phyloP scores from a whole-genome alignment of 257 asterid species.

The Linaria vulgaris region DNA sequence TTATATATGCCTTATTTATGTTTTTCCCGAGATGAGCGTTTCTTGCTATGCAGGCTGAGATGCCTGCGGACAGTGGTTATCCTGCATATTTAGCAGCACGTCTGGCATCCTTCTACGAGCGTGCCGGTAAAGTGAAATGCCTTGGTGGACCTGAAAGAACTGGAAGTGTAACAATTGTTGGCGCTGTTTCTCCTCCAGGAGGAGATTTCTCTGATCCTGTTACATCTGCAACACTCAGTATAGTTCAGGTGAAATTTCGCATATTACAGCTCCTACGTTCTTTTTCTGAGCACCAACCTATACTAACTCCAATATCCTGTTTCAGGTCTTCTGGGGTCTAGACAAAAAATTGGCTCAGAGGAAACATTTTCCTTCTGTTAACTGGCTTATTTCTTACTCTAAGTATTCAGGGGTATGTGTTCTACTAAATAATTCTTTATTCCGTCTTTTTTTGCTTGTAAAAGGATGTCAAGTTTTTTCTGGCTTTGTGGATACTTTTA shows the following conservation, averaged over 20 bases:
- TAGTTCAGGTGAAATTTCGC: conserved; percentile 70
- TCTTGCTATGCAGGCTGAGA: conserved; percentile 75
- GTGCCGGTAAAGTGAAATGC: conserved; percentile 99
- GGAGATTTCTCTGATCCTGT: conserved; percentile 99
- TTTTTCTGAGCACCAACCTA: conserved; percentile 11
- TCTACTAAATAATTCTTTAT: neutral
- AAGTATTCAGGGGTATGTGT: conserved; percentile 84
- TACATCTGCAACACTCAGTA: conserved; percentile 98
- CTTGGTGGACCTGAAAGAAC: conserved; percentile 99
- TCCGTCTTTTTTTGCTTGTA: neutral
- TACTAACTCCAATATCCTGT: conserved; percentile 26
- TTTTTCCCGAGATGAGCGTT: neutral
- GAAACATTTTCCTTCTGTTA: conserved; percentile 97
- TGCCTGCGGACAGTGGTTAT: conserved; percentile 99
- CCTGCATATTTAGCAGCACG: conserved; percentile 99
- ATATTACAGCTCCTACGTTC: conserved; percentile 20
- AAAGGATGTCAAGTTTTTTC: neutral
- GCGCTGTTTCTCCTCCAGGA: conserved; percentile 99
- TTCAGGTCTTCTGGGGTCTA: conserved; percentile 98
- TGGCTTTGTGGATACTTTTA: neutral
- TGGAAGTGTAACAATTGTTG: conserved; percentile 98
- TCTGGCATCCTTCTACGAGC: conserved; percentile 97
- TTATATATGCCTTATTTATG: conserved; percentile 1
- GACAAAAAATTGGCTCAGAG: conserved; percentile 98
- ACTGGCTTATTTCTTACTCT: conserved; percentile 98